Evolutionary conservation across 2,329 filamentous ascomycete genomes (phyloP), one percentile per base, ranked within the genome.

Genomic region (Didymella pinodella): DNA sequence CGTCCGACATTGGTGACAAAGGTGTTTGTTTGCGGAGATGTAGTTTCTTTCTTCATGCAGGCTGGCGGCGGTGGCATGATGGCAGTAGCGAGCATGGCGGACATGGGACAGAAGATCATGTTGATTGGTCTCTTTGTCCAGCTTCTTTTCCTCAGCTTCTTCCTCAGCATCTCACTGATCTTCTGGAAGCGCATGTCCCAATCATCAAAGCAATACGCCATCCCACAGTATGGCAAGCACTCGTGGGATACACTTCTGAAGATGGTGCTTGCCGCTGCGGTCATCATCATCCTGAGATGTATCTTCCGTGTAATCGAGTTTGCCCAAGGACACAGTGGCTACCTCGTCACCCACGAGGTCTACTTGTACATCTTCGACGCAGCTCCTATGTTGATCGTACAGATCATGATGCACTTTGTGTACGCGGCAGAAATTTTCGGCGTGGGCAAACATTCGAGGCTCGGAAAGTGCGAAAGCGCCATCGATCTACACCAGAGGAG

Each of bases 21-120:
- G 45, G 75, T 82, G n/a, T 87, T 87, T 58, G 83, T 87, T 7
- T 52, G 67, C 7, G 83, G 84, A 43, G 85, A 87, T 63, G 70
- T 86, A 4, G 43, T 84, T 8, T 81, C 81, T 0, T 83, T 87
- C 63, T 34, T 81, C 1, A 67, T 85, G 14, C 84, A 87, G 66
- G 74, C 75, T 25, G 73, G 72, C 36, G 69, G 65, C 2, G 67
- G 66, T 29, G 66, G 67, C 11, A 69, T 70, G 64, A 69, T 70
- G 67, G 66, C 63, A 5, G 53, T 62, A 31, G 49, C 28, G 1
- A 49, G 45, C 36, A 65, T 65, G 60, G 59, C 55, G 10, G 44
- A 64, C 11, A 52, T 54, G 41, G 68, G 68, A 14, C 63, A 69
- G 29, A 65, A 48, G n/a, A 62, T 68, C 16, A 68, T 71, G 65